Evolutionary conservation across 805 yeast species (phyloP).

Genomic region (Isabelozyma pseudorhagii): DNA sequence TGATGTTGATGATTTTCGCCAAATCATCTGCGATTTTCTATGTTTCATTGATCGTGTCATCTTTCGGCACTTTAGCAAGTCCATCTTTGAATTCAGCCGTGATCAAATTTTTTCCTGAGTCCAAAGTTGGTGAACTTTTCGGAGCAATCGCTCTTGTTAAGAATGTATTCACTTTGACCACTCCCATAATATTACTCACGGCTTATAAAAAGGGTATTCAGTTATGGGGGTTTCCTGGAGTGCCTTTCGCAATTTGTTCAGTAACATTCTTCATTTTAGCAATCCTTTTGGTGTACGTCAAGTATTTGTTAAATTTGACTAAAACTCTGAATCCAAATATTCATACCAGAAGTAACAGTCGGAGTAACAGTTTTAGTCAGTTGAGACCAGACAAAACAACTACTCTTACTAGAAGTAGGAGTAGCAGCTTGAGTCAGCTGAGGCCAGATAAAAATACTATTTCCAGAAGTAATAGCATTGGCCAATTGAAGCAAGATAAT

Average conservation of each 20-base stretch:
- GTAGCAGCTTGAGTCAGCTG: neutral
- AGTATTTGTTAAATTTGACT: slow-evolving; percentile 14
- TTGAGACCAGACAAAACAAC: slow-evolving; percentile 1
- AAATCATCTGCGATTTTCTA: slow-evolving; percentile 25
- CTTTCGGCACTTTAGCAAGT: slow-evolving; percentile 48
- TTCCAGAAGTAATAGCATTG: neutral
- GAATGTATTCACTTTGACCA: slow-evolving; percentile 43
- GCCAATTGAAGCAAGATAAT: neutral
- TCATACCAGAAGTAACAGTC: slow-evolving; percentile 10
- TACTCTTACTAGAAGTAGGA: slow-evolving; percentile 7
- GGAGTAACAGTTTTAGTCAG: neutral
- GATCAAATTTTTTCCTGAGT: slow-evolving; percentile 58
- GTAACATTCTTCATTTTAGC: slow-evolving; percentile 7
- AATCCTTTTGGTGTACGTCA: slow-evolving; percentile 10
- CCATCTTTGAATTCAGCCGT: slow-evolving; percentile 62
- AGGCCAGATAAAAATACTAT: neutral
- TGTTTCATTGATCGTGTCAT: slow-evolving; percentile 31
- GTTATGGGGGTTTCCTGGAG: slow-evolving; percentile 23
- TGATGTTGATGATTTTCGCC: slow-evolving; percentile 30
- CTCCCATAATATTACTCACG: slow-evolving; percentile 48
- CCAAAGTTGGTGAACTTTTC: slow-evolving; percentile 65
- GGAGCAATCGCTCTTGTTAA: slow-evolving; percentile 65
- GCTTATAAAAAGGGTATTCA: slow-evolving; percentile 40
- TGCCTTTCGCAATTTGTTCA: slow-evolving; percentile 21
- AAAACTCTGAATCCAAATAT: slow-evolving; percentile 4